Conservation (phyloP, 2,329 filamentous ascomycete genomes). For the Ophiobolus disseminans region DNA sequence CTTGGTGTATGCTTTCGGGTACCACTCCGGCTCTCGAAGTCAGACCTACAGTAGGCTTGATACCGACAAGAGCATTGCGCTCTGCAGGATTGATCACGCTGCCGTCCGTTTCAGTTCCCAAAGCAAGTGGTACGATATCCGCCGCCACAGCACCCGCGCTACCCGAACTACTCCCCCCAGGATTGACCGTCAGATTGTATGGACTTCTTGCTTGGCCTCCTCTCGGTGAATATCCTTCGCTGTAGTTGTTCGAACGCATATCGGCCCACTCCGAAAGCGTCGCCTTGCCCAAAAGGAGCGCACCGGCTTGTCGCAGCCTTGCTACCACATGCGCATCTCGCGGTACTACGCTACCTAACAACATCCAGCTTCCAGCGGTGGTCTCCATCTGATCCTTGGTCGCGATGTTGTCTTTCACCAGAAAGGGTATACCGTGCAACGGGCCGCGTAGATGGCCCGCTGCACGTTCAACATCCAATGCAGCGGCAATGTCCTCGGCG, state of each 20-base stretch:
- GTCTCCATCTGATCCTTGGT: constrained; percentile 75
- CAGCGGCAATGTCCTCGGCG: constrained; percentile 65
- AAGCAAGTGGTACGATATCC: constrained; percentile 67
- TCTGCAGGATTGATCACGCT: constrained; percentile 73
- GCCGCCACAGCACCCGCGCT: constrained; percentile 69
- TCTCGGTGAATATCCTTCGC: constrained; percentile 42
- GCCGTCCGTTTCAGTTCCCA: constrained; percentile 78
- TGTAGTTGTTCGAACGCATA: constrained; percentile 44
- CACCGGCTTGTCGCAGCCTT: constrained; percentile 69
- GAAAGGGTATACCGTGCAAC: constrained; percentile 77
- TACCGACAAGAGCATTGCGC: constrained; percentile 71
- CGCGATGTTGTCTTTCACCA: constrained; percentile 68
- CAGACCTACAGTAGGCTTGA: constrained; percentile 78
- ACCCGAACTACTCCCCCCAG: constrained; percentile 73
- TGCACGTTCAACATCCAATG: constrained; percentile 66
- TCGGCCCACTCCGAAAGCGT: constrained; percentile 75
- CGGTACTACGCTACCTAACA: constrained; percentile 70
- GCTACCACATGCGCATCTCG: constrained; percentile 71
- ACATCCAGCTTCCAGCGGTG: constrained; percentile 72
- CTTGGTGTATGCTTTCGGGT: constrained; percentile 71
- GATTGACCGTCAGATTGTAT: constrained; percentile 72
- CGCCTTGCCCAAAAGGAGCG: constrained; percentile 72
- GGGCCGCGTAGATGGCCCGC: constrained; percentile 66
- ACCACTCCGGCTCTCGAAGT: constrained; percentile 67
- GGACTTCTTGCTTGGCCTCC: constrained; percentile 51